These are phyloP conservation scores for Paraphoma sp. DNA, from an alignment of 2,329 filamentous ascomycete species.

Conservation along the genomic window DNA sequence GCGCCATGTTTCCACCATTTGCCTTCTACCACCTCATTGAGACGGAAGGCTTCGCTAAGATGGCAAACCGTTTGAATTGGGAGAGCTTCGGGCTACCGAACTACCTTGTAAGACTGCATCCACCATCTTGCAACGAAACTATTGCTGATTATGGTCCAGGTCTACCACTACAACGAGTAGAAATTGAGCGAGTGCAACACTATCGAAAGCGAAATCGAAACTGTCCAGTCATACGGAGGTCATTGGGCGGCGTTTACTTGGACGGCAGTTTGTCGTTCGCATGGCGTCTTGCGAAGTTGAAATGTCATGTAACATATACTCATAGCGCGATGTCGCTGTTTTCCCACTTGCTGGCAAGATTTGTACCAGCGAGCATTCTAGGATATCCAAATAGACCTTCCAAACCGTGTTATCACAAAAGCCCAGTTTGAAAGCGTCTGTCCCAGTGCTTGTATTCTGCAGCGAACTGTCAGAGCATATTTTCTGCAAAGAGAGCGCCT, in stretches of 20 bases:
- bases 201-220: constrained; percentile 5
- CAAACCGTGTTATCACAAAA: not conserved
- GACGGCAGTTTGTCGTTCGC: constrained; percentile 6
- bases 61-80: constrained; percentile 90
- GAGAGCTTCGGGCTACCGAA: constrained; percentile 88
- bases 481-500: too few relatives aligned
- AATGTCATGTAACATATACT: constrained; percentile 7
- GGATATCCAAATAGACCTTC: constrained; percentile 7
- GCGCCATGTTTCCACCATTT: constrained; percentile 98
- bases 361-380: constrained; percentile 6
- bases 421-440: too few relatives aligned
- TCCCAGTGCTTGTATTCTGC: too few relatives aligned
- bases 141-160: constrained; percentile 55
- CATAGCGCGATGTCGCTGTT: constrained; percentile 3
- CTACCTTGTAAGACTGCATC: constrained; percentile 75
- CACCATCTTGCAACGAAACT: too few relatives aligned
- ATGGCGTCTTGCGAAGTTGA: constrained; percentile 6
- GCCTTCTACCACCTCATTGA: constrained; percentile 96
- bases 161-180: constrained; percentile 90
- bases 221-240: constrained; percentile 11
- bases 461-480: too few relatives aligned
- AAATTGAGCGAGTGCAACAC: not conserved
- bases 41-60: constrained; percentile 97
- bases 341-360: constrained; percentile 12
- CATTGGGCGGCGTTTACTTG: constrained; percentile 43